Evolutionary conservation across 805 yeast species (phyloP).

Genomic region (Geotrichum ghanense): DNA sequence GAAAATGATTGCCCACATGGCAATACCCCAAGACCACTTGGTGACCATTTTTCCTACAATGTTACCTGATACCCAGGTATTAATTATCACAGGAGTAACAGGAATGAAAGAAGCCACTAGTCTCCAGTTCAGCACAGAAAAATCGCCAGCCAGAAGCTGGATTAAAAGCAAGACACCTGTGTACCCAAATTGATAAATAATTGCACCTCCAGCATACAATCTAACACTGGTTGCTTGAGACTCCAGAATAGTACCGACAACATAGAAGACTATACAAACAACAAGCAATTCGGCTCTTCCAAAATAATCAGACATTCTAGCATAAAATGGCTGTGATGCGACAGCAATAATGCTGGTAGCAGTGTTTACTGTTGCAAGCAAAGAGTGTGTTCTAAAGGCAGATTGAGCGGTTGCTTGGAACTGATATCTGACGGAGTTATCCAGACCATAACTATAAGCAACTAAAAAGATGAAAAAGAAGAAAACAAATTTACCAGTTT

Average conservation of each 20-base stretch:
- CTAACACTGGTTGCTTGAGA: slow-evolving; percentile 48
- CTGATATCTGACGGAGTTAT: slow-evolving; percentile 40
- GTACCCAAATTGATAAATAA: slow-evolving; percentile 44
- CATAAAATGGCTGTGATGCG: slow-evolving; percentile 53
- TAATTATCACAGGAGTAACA: slow-evolving; percentile 61
- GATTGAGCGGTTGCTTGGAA: slow-evolving; percentile 46
- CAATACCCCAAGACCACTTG: slow-evolving; percentile 65
- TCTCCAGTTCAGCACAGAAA: slow-evolving; percentile 62
- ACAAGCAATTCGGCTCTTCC: slow-evolving; percentile 48
- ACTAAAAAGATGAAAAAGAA: slow-evolving; percentile 41
- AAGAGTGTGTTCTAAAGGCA: slow-evolving; percentile 42
- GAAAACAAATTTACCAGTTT: slow-evolving; percentile 30
- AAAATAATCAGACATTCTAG: slow-evolving; percentile 53
- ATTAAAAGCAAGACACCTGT: slow-evolving; percentile 50
- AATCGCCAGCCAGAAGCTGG: slow-evolving; percentile 51
- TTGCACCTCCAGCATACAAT: slow-evolving; percentile 54
- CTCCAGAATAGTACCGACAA: slow-evolving; percentile 52
- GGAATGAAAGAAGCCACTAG: slow-evolving; percentile 53
- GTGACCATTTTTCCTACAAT: slow-evolving; percentile 24
- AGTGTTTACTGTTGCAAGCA: slow-evolving; percentile 47
- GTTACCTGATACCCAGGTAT: slow-evolving; percentile 67
- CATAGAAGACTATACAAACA: slow-evolving; percentile 42
- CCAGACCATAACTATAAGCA: slow-evolving; percentile 51
- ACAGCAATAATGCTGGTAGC: slow-evolving; percentile 51
- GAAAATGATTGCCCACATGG: slow-evolving; percentile 70